phyloP scores from a whole-genome alignment of 1,139 yeast genomes.

The Suhomyces coccinellae region DNA sequence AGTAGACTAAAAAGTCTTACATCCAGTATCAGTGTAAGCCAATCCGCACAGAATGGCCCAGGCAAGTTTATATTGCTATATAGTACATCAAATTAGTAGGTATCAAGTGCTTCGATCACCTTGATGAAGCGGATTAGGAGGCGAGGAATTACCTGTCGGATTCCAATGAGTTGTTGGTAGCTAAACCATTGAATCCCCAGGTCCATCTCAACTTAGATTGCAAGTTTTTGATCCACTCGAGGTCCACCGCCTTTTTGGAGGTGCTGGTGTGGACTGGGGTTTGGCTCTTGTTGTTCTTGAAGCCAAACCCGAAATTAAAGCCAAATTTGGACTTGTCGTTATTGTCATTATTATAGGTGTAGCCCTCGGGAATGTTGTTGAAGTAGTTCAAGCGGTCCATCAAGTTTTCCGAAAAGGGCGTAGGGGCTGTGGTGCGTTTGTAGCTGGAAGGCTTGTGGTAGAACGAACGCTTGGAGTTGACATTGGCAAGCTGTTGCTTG shows the following conservation, averaged over 20 bases:
- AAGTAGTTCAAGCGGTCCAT: slow-evolving; percentile 27
- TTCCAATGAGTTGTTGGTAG: slow-evolving; percentile 10
- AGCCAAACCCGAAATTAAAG: slow-evolving; percentile 11
- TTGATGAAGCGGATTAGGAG: too few species aligned
- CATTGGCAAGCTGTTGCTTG: slow-evolving; percentile 6
- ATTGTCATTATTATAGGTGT: slow-evolving; percentile 10
- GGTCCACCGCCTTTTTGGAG: slow-evolving; percentile 17
- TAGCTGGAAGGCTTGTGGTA: slow-evolving; percentile 17
- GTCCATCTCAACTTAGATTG: slow-evolving; percentile 35
- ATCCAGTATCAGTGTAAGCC: background rate
- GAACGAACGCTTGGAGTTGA: slow-evolving; percentile 15
- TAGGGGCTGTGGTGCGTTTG: slow-evolving; percentile 13
- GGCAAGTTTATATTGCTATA: background rate
- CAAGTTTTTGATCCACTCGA: slow-evolving; percentile 31
- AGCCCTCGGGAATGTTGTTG: slow-evolving; percentile 21
- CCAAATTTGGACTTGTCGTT: background rate
- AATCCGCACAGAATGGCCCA: background rate
- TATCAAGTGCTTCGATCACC: too few species aligned
- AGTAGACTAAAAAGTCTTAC: too few species aligned
- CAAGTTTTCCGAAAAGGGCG: slow-evolving; percentile 27
- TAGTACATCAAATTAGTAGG: background rate
- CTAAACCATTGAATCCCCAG: slow-evolving; percentile 22
- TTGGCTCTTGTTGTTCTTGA: background rate
- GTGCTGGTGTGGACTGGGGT: slow-evolving; percentile 1
- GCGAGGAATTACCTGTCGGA: slow-evolving; percentile 2